Evolutionary conservation across 208 protist species (phyloP).

Genomic region (Acanthamoeba triangularis): DNA sequence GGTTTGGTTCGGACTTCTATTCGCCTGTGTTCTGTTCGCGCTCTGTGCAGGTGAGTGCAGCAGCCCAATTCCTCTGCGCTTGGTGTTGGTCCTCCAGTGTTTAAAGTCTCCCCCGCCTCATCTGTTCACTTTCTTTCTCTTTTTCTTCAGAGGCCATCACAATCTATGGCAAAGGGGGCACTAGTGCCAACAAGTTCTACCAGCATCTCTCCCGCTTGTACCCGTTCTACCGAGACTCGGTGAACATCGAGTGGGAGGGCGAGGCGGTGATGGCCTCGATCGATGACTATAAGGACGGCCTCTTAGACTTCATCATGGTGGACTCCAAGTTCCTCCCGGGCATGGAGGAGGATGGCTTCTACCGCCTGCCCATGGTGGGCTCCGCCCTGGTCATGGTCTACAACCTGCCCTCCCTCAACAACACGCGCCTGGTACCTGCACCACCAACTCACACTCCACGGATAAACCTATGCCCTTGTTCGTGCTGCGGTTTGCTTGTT

Average conservation of each 20-base stretch:
- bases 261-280: background rate
- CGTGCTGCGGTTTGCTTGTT: too few relatives aligned
- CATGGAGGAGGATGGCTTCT: background rate
- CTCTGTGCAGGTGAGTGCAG: too few relatives aligned
- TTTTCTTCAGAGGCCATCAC: background rate
- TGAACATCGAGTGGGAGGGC: background rate
- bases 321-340: background rate
- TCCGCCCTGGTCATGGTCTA: constrained; percentile 25
- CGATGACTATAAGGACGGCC: background rate
- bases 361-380: background rate
- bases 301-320: constrained; percentile 11
- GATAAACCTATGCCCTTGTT: too few relatives aligned
- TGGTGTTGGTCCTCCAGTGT: background rate
- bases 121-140: background rate
- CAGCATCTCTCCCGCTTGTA: background rate
- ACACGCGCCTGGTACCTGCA: background rate
- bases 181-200: constrained; percentile 14
- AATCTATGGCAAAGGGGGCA: constrained; percentile 24
- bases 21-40: too few relatives aligned
- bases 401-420: background rate
- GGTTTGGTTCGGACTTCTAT: too few relatives aligned
- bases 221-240: constrained; percentile 20
- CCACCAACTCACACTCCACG: background rate
- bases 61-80: background rate
- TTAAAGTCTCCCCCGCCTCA: background rate